Base-by-base conservation (phyloP, 2,329 filamentous ascomycete genomes). In the Sphaerulina populicola region DNA sequence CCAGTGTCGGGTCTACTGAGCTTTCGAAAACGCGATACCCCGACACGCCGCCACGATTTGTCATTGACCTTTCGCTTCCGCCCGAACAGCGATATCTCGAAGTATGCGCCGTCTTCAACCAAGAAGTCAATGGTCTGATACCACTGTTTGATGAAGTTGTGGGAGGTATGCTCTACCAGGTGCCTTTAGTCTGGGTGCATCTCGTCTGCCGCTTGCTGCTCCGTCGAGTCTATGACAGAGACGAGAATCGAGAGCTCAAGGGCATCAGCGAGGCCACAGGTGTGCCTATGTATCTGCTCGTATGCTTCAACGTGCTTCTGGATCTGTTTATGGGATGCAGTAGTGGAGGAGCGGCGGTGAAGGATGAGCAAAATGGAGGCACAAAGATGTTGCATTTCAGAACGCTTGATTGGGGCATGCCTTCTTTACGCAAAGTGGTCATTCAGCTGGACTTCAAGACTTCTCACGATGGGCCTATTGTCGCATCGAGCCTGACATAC, bases 321-420 rank as follows among this genome's bases (percentile, higher is more conserved):
- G 82, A 86, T 59, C 67, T 78, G 4, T 69, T 85, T 33, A 75
- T 85, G 66, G 82, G 81, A 2, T 85, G 82, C 62, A 84, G 81
- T 1, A 82, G 78, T 54, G 78, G 78, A 18, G 78, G 72, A 12
- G 68, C 69, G 5, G 55, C 63, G 31, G 62, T 69, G 7, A 53
- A 57, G 30, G 61, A 60, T 18, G 55, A 47, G 9, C 56, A 58
- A 2, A 43, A 47, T n/a, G 39, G 50, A 12, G 56, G 46, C 56
- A 54, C 57, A 15, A 65, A 68, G 33, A 73, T 80, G 68, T 60
- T 79, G 55, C 78, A 80, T 63, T 80, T 80, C 56, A 69, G 78
- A 12, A 78, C 76, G 2, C 55, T 75, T 37, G 73, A 76, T 53
- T 75, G 72, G 72, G 69, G 62, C 1, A 74, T 74, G 71, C 67